Evolutionary conservation across 2,329 filamentous ascomycete species (phyloP).

Genomic region (Cladophialophora bantiana): DNA sequence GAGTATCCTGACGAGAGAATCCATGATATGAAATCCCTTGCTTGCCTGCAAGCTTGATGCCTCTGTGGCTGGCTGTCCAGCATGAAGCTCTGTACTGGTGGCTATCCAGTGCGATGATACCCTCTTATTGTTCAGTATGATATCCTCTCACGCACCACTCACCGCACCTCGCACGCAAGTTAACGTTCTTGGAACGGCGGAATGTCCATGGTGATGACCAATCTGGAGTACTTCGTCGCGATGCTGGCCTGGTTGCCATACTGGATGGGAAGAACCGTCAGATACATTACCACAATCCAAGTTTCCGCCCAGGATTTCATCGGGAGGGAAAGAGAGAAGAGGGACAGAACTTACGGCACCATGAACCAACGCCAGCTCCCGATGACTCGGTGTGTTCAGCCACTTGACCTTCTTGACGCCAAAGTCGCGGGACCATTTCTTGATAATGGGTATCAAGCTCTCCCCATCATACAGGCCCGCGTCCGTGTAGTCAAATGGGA

Average conservation of each 20-base stretch:
- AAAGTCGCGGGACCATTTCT: not conserved
- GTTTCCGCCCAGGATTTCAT: too few relatives aligned
- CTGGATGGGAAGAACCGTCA: not conserved
- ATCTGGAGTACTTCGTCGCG: not conserved
- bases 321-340: not conserved
- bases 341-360: not conserved
- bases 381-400: not conserved
- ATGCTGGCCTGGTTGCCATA: slow-evolving; percentile 1
- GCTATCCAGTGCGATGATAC: too few relatives aligned
- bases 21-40: not conserved
- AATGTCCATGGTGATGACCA: slow-evolving; percentile 6
- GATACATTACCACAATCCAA: not conserved
- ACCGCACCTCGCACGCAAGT: not conserved
- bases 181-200: slow-evolving; percentile 6
- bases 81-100: too few relatives aligned
- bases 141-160: not conserved
- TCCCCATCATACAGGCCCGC: not conserved
- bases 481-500: not conserved
- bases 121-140: too few relatives aligned
- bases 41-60: not conserved
- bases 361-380: slow-evolving; percentile 11
- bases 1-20: too few relatives aligned
- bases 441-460: not conserved
- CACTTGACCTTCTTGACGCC: slow-evolving; percentile 4
- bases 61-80: not conserved